These are phyloP conservation scores for Plasmodium knowlesi DNA, from an alignment of 169 alveolate species.

Conservation along the genomic window DNA sequence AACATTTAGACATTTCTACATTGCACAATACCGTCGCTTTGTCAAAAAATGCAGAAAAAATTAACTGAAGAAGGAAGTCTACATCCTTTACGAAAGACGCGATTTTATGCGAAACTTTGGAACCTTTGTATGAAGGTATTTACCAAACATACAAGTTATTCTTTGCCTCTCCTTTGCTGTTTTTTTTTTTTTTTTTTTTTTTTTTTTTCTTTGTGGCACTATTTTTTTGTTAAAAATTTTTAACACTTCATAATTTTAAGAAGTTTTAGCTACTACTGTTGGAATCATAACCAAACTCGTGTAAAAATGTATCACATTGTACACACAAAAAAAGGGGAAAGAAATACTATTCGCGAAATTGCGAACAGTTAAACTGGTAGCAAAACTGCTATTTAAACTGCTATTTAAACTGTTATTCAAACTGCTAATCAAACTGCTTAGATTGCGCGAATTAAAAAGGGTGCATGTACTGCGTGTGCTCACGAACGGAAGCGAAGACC, in stretches of 20 bases:
- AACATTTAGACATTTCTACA: neutral
- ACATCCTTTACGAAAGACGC: neutral
- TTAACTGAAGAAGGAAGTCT: slow-evolving; percentile 1
- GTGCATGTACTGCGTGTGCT: neutral
- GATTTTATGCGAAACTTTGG: neutral
- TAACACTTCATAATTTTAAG: slow-evolving; percentile 11
- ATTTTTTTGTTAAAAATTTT: neutral
- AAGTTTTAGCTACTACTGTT: slow-evolving; percentile 5
- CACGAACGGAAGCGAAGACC: neutral
- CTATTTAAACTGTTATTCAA: neutral
- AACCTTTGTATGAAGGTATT: slow-evolving; percentile 1
- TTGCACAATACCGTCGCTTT: neutral
- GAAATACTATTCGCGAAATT: neutral
- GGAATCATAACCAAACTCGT: slow-evolving; percentile 8
- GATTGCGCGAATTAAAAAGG: neutral
- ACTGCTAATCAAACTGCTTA: neutral
- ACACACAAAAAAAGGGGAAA: neutral
- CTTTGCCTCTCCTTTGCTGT: neutral
- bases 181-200: slow-evolving; percentile 6
- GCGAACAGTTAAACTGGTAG: neutral
- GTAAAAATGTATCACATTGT: slow-evolving; percentile 17
- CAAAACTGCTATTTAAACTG: no score
- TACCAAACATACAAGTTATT: neutral
- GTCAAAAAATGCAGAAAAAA: neutral
- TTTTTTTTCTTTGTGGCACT: neutral